Base-by-base conservation (phyloP, 1,284 basidiomycete species). In the Leccinum pachyderme region DNA sequence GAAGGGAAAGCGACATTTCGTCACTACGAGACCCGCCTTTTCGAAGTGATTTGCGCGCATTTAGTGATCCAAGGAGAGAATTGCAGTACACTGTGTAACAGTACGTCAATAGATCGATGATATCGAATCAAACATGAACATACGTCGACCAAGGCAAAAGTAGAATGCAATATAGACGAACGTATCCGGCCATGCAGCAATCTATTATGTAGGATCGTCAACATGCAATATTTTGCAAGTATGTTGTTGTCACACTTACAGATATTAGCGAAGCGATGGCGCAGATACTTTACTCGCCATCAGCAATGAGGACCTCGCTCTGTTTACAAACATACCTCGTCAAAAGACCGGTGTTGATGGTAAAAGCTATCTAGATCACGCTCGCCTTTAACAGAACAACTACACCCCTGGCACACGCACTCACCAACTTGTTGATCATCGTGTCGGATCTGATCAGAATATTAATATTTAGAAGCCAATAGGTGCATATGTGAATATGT, bases 81-180 rank as follows among this genome's bases (percentile, higher is more conserved):
- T 82, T 81, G 27, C 74, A 73, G 56, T 81, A 82, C 9, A 81
- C 77, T 77, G 41, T 13, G 3, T 4, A 39, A 9, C 4, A n/a
- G 27, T 4, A 11, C 0, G 5, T 64, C 18, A 49, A 18, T 13
- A n/a, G 18, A n/a, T 27, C 27, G 12, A 9, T 1, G 2, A 5
- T 9, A 15, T 43, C 18, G 7, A 18, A 4, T 2, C 5, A 22
- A 29, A 7, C 25, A 25, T 35, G 5, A 5, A 67, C 77, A 53
- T 59, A 78, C 76, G 60, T 33, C 80, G 75, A 13, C 79, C 80
- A 33, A 81, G 70, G 57, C 74, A 75, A 62, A 81, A 81, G 65
- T 78, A 82, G 65, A 82, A 82, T 7, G 71, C 62, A 12, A 80
- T 78, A 60, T 82, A 82, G 52, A 81, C 68, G 59, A 82, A 76